These are phyloP conservation scores for Phascolomyces articulosus DNA, from an alignment of 371 early-diverging fungal genomes.

Conservation along the genomic window DNA sequence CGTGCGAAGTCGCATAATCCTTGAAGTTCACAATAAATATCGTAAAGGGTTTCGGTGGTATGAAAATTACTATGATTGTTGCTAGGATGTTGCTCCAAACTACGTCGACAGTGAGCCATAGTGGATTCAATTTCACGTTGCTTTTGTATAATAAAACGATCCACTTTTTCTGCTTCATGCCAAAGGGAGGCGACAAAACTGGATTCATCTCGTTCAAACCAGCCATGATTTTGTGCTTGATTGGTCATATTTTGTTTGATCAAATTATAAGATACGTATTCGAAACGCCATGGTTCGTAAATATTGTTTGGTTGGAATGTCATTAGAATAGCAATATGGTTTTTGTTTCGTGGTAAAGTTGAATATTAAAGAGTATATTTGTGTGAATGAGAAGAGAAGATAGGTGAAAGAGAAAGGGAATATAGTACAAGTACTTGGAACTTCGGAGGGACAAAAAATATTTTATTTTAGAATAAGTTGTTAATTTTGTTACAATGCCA, in stretches of 20 bases:
- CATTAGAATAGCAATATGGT: background rate
- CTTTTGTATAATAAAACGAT: conserved; percentile 81
- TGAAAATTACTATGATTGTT: conserved; percentile 20
- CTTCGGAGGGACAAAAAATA: background rate
- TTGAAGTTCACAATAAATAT: conserved; percentile 66
- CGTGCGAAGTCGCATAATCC: conserved; percentile 86
- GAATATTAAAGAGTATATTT: too few relatives aligned
- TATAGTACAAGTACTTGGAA: background rate
- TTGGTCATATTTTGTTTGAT: conserved; percentile 37
- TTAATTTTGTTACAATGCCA: too few relatives aligned
- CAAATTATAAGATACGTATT: conserved; percentile 41
- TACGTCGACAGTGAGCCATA: conserved; percentile 70
- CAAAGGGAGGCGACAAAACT: conserved; percentile 72
- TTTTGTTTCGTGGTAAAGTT: too few relatives aligned
- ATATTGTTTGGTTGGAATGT: conserved; percentile 17
- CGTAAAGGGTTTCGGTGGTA: conserved; percentile 17
- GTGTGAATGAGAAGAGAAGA: too few relatives aligned
- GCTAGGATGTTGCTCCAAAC: conserved; percentile 46
- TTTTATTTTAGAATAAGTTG: too few relatives aligned
- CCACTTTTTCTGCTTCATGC: conserved; percentile 86
- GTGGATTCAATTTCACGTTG: conserved; percentile 71
- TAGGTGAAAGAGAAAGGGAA: background rate
- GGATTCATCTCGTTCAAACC: conserved; percentile 71
- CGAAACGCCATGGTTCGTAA: conserved; percentile 47
- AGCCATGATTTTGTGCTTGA: conserved; percentile 40